Percentiles rank a stretch among this genome's conserved stretches.
Conservation (phyloP, 495 filamentous ascomycete species). For the Rostrohypoxylon terebratum region DNA sequence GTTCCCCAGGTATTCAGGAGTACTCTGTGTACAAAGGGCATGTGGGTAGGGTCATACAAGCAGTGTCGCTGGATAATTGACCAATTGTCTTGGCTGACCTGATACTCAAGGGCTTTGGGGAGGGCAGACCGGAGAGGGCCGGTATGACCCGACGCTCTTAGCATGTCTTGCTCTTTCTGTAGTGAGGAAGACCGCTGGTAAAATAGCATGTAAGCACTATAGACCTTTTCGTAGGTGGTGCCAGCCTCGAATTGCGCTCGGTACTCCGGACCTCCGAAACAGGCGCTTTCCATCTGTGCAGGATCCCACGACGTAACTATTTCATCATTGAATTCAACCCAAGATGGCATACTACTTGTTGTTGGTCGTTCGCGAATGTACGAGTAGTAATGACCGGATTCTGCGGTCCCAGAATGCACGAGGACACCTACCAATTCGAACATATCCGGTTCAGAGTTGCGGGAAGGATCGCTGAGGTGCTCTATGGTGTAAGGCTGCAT, state of each 20-base stretch:
- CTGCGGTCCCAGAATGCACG: slow-evolving; percentile 91
- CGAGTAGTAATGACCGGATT: slow-evolving; percentile 97
- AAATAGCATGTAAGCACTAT: slow-evolving; percentile 97
- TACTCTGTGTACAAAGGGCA: slow-evolving; percentile 71
- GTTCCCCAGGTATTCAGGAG: slow-evolving; percentile 61
- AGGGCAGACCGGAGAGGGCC: slow-evolving; percentile 69
- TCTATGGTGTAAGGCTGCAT: slow-evolving; percentile 92
- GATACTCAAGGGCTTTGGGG: slow-evolving; percentile 64
- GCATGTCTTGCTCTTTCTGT: slow-evolving; percentile 58
- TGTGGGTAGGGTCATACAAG: slow-evolving; percentile 80
- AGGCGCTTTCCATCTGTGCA: slow-evolving; percentile 73
- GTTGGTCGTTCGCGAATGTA: slow-evolving; percentile 86
- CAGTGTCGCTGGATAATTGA: slow-evolving; percentile 79
- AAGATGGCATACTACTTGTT: slow-evolving; percentile 62
- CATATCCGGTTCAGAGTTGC: slow-evolving; percentile 68
- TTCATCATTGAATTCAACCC: slow-evolving; percentile 96
- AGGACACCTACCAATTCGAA: slow-evolving; percentile 95
- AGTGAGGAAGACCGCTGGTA: slow-evolving; percentile 85
- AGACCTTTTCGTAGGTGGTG: slow-evolving; percentile 70
- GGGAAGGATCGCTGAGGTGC: slow-evolving; percentile 75
- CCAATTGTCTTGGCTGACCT: slow-evolving; percentile 79
- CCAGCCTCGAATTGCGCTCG: slow-evolving; percentile 59
- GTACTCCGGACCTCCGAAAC: slow-evolving; percentile 81
- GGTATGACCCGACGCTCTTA: slow-evolving; percentile 46
- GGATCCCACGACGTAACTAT: slow-evolving; percentile 81